These are phyloP conservation scores for Rubia yunnanensis DNA, from an alignment of 257 asterid species.

Conservation along the genomic window DNA sequence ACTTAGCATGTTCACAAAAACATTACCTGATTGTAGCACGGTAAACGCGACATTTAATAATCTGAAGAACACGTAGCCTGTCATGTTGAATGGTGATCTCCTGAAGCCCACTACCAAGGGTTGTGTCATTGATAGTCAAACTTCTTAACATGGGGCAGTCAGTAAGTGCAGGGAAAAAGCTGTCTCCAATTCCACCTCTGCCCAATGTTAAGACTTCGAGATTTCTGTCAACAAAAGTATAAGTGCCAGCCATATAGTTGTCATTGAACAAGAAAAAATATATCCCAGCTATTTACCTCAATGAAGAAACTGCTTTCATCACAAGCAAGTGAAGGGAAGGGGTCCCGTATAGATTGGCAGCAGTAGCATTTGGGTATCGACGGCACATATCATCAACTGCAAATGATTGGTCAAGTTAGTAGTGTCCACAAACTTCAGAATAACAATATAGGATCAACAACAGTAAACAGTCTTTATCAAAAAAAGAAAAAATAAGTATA, in stretches of 20 bases:
- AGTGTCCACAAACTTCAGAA: background rate
- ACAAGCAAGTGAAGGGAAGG: constrained; percentile 57
- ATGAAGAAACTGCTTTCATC: constrained; percentile 61
- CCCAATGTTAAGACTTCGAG: constrained; percentile 87
- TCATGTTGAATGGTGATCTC: constrained; percentile 73
- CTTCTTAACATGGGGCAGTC: constrained; percentile 71
- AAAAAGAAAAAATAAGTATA: background rate
- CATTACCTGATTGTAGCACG: constrained; percentile 78
- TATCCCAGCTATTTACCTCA: constrained; percentile 41
- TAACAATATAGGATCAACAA: background rate
- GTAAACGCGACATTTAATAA: constrained; percentile 86
- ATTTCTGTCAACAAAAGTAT: constrained; percentile 44
- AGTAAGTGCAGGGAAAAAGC: constrained; percentile 61
- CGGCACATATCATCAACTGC: constrained; percentile 82
- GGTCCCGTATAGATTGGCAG: constrained; percentile 68
- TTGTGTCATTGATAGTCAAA: constrained; percentile 76
- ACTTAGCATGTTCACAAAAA: background rate
- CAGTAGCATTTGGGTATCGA: constrained; percentile 87
- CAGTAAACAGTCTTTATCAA: background rate
- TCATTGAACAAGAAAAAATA: constrained; percentile 5
- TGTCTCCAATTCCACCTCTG: constrained; percentile 81
- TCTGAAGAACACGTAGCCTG: constrained; percentile 61
- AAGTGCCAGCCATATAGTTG: constrained; percentile 15
- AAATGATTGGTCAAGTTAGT: constrained; percentile 12
- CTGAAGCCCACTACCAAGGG: constrained; percentile 85